Base-by-base conservation (phyloP, 2,329 filamentous ascomycete genomes). In the Pyrenochaeta sp. region DNA sequence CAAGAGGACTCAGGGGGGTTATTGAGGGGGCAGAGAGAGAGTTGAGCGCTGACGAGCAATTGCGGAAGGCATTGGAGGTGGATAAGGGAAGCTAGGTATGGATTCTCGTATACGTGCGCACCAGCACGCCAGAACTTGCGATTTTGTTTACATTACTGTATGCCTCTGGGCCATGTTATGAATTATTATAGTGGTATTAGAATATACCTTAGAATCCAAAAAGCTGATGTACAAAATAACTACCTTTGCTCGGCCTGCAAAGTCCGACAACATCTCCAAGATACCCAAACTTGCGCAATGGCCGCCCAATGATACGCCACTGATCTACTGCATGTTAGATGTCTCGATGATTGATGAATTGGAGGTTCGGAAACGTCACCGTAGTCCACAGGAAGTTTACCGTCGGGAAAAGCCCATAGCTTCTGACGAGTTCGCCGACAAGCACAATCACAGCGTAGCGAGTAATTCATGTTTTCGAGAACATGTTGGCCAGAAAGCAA, bases 11-110 rank as follows among this genome's bases (percentile, higher is more conserved):
- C 62, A 73, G 72, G 43, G 69, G 62, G 4, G 62, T 79, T 7
- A 78, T 79, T 50, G 72, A 75, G 49, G 74, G 77, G 2, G 77
- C 76, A 3, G 73, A 78, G 63, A 75, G 76, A 58, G 75, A 75
- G 53, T 49, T 75, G 30, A 64, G 51, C 24, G 72, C 67, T 15
- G 72, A 75, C 45, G 50, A 66, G 54, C 59, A 65, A 51, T 40
- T 75, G 50, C 64, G 65, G 56, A 67, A 62, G 58, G 72, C 70
- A 2, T 56, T 76, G 53, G 64, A 67, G 40, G 52, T 49, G 30
- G 68, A 69, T 45, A 60, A 63, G 37, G 66, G 66, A 8, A 27
- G 24, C 6, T 44, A 28, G 12, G 24, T n/a, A 2, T 19, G 22
- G 5, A 12, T 2, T 27, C 10, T 15, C 22, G 24, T 39, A 5